These are phyloP conservation scores for Aspergillus affinis DNA, from an alignment of 495 filamentous ascomycete species.

Conservation along the genomic window DNA sequence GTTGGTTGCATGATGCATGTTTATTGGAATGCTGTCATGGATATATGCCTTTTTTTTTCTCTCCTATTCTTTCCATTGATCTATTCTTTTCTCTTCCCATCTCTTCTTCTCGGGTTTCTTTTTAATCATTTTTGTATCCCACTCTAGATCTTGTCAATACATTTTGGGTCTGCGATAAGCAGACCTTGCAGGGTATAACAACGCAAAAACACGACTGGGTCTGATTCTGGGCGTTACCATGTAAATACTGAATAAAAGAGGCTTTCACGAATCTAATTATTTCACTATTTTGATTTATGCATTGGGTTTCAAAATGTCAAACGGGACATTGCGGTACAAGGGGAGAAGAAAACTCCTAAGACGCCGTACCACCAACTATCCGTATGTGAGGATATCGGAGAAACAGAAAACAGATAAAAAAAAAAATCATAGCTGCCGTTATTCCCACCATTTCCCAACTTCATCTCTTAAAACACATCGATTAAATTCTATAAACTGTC, in stretches of 20 bases:
- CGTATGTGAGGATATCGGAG: slow-evolving; percentile 1
- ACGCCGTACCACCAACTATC: slow-evolving; percentile 10
- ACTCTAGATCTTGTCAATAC: slow-evolving; percentile 1
- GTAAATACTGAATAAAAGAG: background rate
- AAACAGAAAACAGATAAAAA: slow-evolving; percentile 2
- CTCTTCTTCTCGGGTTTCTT: background rate
- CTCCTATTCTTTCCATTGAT: background rate
- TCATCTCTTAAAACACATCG: background rate
- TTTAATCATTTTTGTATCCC: slow-evolving; percentile 2
- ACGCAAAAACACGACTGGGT: background rate
- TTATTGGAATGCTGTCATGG: slow-evolving; percentile 6
- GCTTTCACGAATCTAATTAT: background rate
- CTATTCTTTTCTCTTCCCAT: background rate
- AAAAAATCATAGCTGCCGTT: background rate
- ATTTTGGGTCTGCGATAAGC: background rate
- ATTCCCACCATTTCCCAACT: slow-evolving; percentile 10
- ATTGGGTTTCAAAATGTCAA: background rate
- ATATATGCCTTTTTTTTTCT: background rate
- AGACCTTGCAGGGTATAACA: background rate
- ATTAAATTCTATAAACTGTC: slow-evolving; percentile 51
- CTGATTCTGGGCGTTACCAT: background rate
- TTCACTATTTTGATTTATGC: background rate
- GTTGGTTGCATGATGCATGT: slow-evolving; percentile 7
- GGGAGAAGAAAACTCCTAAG: slow-evolving; percentile 5
- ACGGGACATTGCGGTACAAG: background rate